A percentile compares a stretch with the other conserved stretches of the same genome.
These are phyloP conservation scores for Rhododendron simsii DNA, from an alignment of 148 eudicot species.

Conservation along the genomic window DNA sequence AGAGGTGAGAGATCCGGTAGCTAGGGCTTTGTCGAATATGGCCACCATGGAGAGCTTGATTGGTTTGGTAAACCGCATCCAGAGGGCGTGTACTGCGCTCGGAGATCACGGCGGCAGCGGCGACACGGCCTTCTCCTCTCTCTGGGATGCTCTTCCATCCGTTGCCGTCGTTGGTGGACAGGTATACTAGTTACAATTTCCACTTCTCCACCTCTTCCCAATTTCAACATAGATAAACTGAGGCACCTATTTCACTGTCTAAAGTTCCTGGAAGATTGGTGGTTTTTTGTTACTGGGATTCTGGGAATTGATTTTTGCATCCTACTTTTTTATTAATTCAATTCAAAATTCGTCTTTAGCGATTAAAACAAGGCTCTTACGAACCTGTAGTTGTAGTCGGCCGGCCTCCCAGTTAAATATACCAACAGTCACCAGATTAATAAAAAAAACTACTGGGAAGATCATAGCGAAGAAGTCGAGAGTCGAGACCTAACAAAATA, in stretches of 20 bases:
- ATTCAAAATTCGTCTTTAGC: no score
- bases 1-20: neutral
- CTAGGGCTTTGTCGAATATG: constrained; percentile 15
- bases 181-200: constrained; percentile 18
- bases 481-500: no score
- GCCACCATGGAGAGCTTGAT: constrained; percentile 67
- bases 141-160: constrained; percentile 73
- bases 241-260: neutral
- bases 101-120: constrained; percentile 59
- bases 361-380: no score
- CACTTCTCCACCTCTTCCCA: neutral
- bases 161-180: constrained; percentile 78
- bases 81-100: constrained; percentile 55
- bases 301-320: neutral
- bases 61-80: constrained; percentile 57
- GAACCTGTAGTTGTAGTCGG: no score
- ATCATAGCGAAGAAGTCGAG: no score
- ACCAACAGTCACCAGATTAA: no score
- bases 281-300: neutral
- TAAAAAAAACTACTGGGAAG: no score
- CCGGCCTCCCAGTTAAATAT: no score
- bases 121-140: constrained; percentile 45
- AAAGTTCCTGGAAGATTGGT: neutral
- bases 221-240: neutral
- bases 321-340: no score